phyloP scores from a whole-genome alignment of 352 stramenopile genomes.

The Phytophthora fragariae region DNA sequence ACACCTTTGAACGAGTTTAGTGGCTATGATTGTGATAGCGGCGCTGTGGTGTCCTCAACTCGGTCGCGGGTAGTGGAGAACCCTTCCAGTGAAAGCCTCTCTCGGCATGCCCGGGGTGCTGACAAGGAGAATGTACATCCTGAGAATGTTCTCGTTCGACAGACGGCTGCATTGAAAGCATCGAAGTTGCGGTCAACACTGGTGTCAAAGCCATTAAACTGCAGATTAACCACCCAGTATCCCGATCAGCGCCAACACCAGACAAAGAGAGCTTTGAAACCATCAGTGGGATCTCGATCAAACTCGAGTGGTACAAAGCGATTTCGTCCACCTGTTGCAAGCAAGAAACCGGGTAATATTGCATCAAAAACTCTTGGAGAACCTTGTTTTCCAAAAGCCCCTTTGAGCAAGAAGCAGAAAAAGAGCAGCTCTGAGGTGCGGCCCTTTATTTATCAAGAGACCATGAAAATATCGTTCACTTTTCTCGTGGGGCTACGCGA shows the following conservation, averaged over 20 bases:
- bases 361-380: slow-evolving; percentile 8
- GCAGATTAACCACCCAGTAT: slow-evolving; percentile 1
- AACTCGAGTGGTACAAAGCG: slow-evolving; percentile 30
- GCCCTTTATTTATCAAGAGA: slow-evolving; percentile 45
- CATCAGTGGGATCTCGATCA: slow-evolving; percentile 18
- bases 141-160: slow-evolving; percentile 20
- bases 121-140: slow-evolving; percentile 45
- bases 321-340: slow-evolving; percentile 55
- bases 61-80: not conserved
- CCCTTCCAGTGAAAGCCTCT: not conserved
- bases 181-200: slow-evolving; percentile 24
- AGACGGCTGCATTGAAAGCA: slow-evolving; percentile 27
- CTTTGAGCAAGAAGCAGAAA: slow-evolving; percentile 36
- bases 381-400: not conserved
- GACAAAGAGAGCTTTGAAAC: slow-evolving; percentile 14
- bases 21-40: not conserved
- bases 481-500: slow-evolving; percentile 19
- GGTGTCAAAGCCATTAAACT: slow-evolving; percentile 17
- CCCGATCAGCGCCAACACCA: slow-evolving; percentile 7
- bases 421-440: not conserved
- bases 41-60: not conserved
- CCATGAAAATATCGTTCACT: slow-evolving; percentile 55
- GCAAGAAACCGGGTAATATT: slow-evolving; percentile 29
- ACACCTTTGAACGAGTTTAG: not conserved
- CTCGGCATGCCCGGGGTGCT: slow-evolving; percentile 6